Evolutionary conservation across 2,329 filamentous ascomycete species (phyloP), one percentile per base, ranked within the genome.

Genomic region (Talaromyces sp.): DNA sequence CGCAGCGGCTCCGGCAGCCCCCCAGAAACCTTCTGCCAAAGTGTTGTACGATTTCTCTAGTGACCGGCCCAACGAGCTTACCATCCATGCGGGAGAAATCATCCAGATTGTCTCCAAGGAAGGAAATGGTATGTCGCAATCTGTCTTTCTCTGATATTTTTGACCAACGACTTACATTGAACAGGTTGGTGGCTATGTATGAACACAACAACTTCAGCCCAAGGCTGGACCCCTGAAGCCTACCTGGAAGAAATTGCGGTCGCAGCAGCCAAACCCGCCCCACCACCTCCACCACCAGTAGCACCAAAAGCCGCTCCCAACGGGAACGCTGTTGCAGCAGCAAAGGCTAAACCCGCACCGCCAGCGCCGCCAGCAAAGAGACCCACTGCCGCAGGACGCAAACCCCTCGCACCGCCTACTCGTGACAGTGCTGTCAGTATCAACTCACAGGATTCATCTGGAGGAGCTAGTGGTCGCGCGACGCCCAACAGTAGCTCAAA

Each of bases 31-130:
- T 31, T 92, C 89, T 70, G 96, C 91, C 73, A 95, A 93, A 81
- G 95, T 93, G 4, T 78, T 98, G 56, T 99, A 98, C 77, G 93
- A 97, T 72, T 99, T 98, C 76, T 85, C 84, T 63, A 93, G 93
- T 17, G 90, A 94, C 70, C 91, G 86, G 68, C 87, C 89, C 65
- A 97, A 96, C 70, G 93, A 98, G 78, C 83, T 99, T 61, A 89
- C 90, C 17, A 86, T 99, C 69, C 85, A 78, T 65, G 89, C 91
- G 59, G 93, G 91, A 60, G 91, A 98, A 68, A 79, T 97, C 58
- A 86, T 99, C 62, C 88, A 96, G 76, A 88, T 99, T 74, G 86
- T 96, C n/a, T 90, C 95, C 74, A 97, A 97, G 79, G 94, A 97
- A 79, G 89, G 86, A 77, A 98, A 98, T 76, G 95, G 94, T 97